Conservation (phyloP, 2,329 filamentous ascomycete species). For the Exophiala lecanii-corni region DNA sequence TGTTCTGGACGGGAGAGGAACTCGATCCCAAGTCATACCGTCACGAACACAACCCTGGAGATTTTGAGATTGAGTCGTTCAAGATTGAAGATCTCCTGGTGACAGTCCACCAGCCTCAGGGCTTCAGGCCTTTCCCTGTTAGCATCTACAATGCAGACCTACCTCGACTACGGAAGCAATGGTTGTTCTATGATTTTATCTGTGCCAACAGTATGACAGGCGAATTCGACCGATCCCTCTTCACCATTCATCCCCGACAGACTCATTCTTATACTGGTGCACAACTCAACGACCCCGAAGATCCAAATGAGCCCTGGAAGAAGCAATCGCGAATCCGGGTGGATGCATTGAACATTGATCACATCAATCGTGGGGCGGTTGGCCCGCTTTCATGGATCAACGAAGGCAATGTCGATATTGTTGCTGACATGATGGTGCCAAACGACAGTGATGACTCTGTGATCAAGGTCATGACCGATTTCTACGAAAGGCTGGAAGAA, state of each 20-base stretch:
- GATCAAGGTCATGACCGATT: slow-evolving; percentile 90
- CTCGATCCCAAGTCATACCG: slow-evolving; percentile 82
- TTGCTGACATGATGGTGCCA: slow-evolving; percentile 92
- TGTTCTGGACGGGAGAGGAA: slow-evolving; percentile 64
- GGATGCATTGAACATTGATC: slow-evolving; percentile 89
- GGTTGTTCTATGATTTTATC: slow-evolving; percentile 96
- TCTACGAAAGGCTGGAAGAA: slow-evolving; percentile 93
- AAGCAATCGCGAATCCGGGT: slow-evolving; percentile 91
- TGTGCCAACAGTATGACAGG: slow-evolving; percentile 95
- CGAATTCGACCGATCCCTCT: slow-evolving; percentile 89
- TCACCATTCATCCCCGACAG: slow-evolving; percentile 93
- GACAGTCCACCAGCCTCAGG: slow-evolving; percentile 82
- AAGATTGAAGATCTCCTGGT: slow-evolving; percentile 91
- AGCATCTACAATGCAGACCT: slow-evolving; percentile 96
- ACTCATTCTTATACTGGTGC: slow-evolving; percentile 72
- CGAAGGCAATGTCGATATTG: slow-evolving; percentile 93
- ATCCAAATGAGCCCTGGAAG: slow-evolving; percentile 70
- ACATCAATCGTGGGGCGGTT: slow-evolving; percentile 86
- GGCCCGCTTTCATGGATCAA: slow-evolving; percentile 98
- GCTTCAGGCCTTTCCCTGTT: slow-evolving; percentile 89
- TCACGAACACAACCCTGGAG: slow-evolving; percentile 80
- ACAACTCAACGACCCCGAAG: slow-evolving; percentile 48
- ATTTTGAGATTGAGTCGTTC: slow-evolving; percentile 96
- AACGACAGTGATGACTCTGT: slow-evolving; percentile 82
- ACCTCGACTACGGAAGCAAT: slow-evolving; percentile 87